These are phyloP conservation scores for Pyrus pyrifolia DNA, from an alignment of 306 rosid species.

Conservation along the genomic window DNA sequence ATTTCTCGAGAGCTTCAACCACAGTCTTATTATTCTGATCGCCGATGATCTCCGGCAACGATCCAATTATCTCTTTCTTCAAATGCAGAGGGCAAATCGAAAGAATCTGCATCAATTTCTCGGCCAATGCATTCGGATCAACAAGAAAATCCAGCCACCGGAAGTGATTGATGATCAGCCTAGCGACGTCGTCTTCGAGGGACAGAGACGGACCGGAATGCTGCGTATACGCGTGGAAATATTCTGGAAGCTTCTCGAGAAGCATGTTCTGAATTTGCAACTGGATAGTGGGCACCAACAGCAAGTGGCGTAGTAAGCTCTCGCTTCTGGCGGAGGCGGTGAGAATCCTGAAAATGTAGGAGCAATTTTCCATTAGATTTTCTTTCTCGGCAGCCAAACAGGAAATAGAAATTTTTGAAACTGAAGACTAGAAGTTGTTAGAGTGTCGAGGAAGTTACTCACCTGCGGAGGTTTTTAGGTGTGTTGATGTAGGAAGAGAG, in stretches of 20 bases:
- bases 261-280: conserved; percentile 26
- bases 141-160: conserved; percentile 38
- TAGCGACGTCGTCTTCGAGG: conserved; percentile 28
- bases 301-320: conserved; percentile 25
- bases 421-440: background rate
- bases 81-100: conserved; percentile 28
- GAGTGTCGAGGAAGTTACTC: background rate
- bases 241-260: conserved; percentile 38
- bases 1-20: conserved; percentile 28
- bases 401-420: background rate
- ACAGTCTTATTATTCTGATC: conserved; percentile 25
- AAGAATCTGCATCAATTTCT: conserved; percentile 32
- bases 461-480: conserved; percentile 25
- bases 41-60: conserved; percentile 33
- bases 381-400: background rate
- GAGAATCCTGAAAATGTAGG: conserved; percentile 15
- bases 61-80: conserved; percentile 37
- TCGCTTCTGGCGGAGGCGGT: conserved; percentile 17
- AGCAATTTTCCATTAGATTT: background rate
- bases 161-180: conserved; percentile 34
- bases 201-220: conserved; percentile 10
- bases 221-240: conserved; percentile 12
- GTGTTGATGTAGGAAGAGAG: conserved; percentile 22
- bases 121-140: conserved; percentile 24
- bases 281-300: conserved; percentile 29